phyloP scores from a whole-genome alignment of 768 basidiomycete species.

The Lenzites betulinus region DNA sequence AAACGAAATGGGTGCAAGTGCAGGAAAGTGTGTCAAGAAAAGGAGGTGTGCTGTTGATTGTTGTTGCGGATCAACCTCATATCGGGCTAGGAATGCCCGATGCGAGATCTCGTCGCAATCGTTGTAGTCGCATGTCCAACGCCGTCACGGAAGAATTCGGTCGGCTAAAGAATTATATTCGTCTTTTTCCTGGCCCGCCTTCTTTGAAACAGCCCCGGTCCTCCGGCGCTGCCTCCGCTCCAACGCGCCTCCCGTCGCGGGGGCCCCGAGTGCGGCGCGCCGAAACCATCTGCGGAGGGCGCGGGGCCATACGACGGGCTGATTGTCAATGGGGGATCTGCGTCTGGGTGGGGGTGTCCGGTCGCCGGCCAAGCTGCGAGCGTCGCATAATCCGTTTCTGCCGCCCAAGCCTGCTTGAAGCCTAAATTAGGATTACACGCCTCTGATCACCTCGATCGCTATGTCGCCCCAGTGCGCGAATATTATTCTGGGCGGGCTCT shows the following conservation, averaged over 20 bases:
- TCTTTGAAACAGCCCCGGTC: slow-evolving; percentile 13
- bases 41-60: slow-evolving; percentile 28
- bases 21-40: slow-evolving; percentile 26
- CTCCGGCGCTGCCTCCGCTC: slow-evolving; percentile 17
- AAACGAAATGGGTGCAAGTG: slow-evolving; percentile 21
- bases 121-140: slow-evolving; percentile 18
- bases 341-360: background rate
- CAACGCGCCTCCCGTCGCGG: slow-evolving; percentile 7
- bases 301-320: slow-evolving; percentile 3
- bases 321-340: slow-evolving; percentile 13
- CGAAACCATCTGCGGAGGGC: slow-evolving; percentile 10
- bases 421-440: slow-evolving; percentile 24
- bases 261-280: background rate
- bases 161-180: slow-evolving; percentile 20
- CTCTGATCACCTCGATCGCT: slow-evolving; percentile 7
- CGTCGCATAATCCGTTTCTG: slow-evolving; percentile 11
- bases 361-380: background rate
- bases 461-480: no score
- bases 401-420: slow-evolving; percentile 18
- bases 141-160: slow-evolving; percentile 20
- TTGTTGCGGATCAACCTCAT: slow-evolving; percentile 39
- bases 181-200: slow-evolving; percentile 13
- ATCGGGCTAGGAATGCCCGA: slow-evolving; percentile 35
- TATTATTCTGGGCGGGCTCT: background rate
- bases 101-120: slow-evolving; percentile 20